phyloP scores from a whole-genome alignment of 2,329 filamentous ascomycete genomes.

The Claviceps lovelessii region DNA sequence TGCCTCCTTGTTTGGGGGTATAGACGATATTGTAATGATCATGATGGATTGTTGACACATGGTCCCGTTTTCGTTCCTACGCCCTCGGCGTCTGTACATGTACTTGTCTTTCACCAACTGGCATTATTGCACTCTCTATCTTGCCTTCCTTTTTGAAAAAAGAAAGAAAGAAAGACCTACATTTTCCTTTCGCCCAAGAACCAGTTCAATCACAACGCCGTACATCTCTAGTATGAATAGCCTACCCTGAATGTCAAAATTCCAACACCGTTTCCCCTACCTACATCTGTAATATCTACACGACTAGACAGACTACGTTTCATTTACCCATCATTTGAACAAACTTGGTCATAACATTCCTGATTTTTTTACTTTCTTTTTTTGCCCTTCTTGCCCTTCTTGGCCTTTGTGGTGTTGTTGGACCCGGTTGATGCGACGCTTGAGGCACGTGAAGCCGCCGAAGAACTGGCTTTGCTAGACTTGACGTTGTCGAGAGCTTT shows the following conservation, averaged over 20 bases:
- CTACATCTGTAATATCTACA: background rate
- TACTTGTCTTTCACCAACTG: background rate
- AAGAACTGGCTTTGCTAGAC: conserved; percentile 60
- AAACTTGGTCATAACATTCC: background rate
- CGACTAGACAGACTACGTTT: background rate
- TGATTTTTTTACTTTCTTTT: conserved; percentile 16
- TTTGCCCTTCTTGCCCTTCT: conserved; percentile 24
- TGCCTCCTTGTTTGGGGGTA: no score
- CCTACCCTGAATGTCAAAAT: background rate
- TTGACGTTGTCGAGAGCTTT: conserved; percentile 88
- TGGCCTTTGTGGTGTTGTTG: conserved; percentile 31
- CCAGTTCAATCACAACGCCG: conserved; percentile 7
- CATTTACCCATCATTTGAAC: background rate
- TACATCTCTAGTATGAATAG: background rate
- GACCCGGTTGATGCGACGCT: conserved; percentile 71
- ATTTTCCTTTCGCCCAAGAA: background rate
- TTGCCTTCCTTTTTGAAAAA: no score
- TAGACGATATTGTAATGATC: no score
- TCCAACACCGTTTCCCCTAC: background rate
- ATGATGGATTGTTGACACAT: no score
- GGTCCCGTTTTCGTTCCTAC: background rate
- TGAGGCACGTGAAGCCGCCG: conserved; percentile 67
- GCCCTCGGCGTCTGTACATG: background rate
- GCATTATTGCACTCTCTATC: background rate
- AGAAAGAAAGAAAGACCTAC: background rate